Conservation (phyloP, 495 filamentous ascomycete species). For the Penicillium simplicissimum region DNA sequence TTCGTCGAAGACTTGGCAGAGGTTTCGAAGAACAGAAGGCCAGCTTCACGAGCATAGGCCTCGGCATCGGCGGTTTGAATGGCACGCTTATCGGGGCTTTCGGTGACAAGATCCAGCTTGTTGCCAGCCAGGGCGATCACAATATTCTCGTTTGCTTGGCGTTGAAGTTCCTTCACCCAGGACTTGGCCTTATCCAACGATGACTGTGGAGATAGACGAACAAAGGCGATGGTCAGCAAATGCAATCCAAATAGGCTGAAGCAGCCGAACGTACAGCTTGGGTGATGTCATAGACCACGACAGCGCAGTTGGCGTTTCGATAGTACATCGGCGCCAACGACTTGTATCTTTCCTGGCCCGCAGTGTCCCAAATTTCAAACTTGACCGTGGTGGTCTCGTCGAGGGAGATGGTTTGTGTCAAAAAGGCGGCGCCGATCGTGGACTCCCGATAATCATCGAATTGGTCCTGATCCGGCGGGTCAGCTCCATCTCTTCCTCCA, state of each 20-base stretch:
- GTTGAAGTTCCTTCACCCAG: conserved; percentile 99
- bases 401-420: conserved; percentile 96
- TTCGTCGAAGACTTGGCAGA: conserved; percentile 97
- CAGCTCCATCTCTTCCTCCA: conserved; percentile 4
- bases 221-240: conserved; percentile 8
- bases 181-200: conserved; percentile 98
- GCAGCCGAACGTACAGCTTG: conserved; percentile 72
- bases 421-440: conserved; percentile 97
- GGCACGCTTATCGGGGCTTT: conserved; percentile 89
- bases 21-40: conserved; percentile 94
- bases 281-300: conserved; percentile 98
- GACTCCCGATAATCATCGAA: conserved; percentile 99
- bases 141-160: conserved; percentile 99
- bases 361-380: conserved; percentile 99
- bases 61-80: conserved; percentile 87
- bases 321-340: conserved; percentile 99
- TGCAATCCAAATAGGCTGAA: background rate
- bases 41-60: conserved; percentile 90
- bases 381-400: conserved; percentile 98
- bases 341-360: conserved; percentile 97
- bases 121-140: conserved; percentile 97
- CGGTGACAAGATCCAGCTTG: conserved; percentile 91
- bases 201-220: conserved; percentile 52
- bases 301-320: conserved; percentile 96
- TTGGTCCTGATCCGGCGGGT: conserved; percentile 71